Conservation (phyloP, 2,329 filamentous ascomycete species). For the Fusarium transvaalense region DNA sequence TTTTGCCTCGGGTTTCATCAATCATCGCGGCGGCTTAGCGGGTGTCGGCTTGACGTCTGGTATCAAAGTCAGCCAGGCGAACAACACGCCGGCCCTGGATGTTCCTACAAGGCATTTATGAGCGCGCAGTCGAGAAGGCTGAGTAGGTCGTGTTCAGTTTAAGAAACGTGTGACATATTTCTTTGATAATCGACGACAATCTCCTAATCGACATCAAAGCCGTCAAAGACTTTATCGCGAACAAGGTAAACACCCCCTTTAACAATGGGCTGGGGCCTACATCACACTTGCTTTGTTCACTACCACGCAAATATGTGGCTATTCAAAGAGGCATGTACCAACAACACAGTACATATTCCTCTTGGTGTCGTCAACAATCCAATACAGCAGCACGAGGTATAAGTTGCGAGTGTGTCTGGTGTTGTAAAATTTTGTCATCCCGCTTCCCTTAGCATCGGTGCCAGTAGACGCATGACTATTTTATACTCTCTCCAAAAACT, state of each 20-base stretch:
- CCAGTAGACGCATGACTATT: neutral
- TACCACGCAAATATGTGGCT: neutral
- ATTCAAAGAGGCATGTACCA: neutral
- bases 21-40: slow-evolving; percentile 38
- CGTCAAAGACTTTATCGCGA: neutral
- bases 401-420: neutral
- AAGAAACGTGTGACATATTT: neutral
- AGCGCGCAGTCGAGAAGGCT: neutral
- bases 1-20: slow-evolving; percentile 37
- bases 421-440: neutral
- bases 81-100: slow-evolving; percentile 33
- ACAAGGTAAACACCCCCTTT: neutral
- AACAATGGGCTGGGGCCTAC: neutral
- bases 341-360: neutral
- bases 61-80: slow-evolving; percentile 49
- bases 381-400: neutral
- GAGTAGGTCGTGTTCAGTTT: neutral
- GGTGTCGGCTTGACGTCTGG: slow-evolving; percentile 51
- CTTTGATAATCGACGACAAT: neutral
- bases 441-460: neutral
- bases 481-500: neutral
- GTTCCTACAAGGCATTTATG: slow-evolving; percentile 26
- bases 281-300: slow-evolving; percentile 17
- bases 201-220: neutral
- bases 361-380: neutral